Evolutionary conservation across 805 yeast species (phyloP).

Genomic region (Wickerhamiella galacta): DNA sequence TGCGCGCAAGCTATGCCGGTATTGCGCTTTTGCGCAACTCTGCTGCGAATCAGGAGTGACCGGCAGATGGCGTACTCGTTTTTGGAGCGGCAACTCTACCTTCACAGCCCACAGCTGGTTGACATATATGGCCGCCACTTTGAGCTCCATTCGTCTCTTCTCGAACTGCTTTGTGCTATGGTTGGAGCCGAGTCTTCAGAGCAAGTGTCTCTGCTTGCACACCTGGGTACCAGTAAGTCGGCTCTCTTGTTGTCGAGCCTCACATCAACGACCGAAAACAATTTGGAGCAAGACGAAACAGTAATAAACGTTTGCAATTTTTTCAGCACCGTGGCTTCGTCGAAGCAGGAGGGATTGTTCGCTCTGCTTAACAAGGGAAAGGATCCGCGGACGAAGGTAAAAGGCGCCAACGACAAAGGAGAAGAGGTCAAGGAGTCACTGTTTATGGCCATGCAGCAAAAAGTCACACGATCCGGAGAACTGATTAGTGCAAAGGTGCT

Average conservation of each 20-base stretch:
- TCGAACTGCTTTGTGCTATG: constrained; percentile 35
- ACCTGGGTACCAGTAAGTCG: constrained; percentile 52
- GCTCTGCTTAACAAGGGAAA: constrained; percentile 22
- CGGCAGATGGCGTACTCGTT: constrained; percentile 38
- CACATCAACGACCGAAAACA: constrained; percentile 40
- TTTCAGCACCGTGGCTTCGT: constrained; percentile 4
- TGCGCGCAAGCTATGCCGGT: constrained; percentile 33
- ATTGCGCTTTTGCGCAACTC: constrained; percentile 38
- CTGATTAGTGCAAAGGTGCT: constrained; percentile 5
- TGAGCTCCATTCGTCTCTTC: constrained; percentile 32
- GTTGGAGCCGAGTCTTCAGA: constrained; percentile 22
- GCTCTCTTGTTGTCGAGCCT: constrained; percentile 42
- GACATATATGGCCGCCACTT: constrained; percentile 36
- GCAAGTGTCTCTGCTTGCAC: constrained; percentile 68
- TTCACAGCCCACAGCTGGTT: constrained; percentile 38
- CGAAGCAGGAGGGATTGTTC: constrained; percentile 25
- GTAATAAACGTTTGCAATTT: constrained; percentile 5
- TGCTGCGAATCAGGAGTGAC: constrained; percentile 40
- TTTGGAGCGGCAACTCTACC: constrained; percentile 46
- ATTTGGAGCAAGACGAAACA: constrained; percentile 14
- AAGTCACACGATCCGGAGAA: constrained; percentile 4
- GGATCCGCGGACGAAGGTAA: constrained; percentile 15
- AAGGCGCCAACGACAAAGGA: no score
- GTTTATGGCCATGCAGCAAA: constrained; percentile 16
- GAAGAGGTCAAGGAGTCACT: no score